These are phyloP conservation scores for Colletotrichum noveboracense DNA, from an alignment of 2,329 filamentous ascomycete genomes.

Conservation along the genomic window DNA sequence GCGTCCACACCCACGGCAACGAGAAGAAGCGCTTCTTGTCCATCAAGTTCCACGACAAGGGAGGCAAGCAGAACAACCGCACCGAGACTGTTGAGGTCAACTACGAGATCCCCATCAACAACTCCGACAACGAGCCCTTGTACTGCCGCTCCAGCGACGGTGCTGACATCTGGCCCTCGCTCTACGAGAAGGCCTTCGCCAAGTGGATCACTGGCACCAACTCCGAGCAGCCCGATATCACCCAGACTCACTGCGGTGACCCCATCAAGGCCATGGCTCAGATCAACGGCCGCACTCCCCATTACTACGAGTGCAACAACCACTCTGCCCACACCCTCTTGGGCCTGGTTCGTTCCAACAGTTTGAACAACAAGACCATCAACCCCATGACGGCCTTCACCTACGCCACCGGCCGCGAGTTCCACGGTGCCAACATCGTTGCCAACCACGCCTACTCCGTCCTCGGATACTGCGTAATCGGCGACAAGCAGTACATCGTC, in stretches of 20 bases:
- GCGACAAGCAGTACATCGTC: conserved; percentile 44
- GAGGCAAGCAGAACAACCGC: conserved; percentile 43
- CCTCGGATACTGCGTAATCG: conserved; percentile 40
- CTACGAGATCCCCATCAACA: conserved; percentile 49
- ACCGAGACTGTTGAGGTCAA: conserved; percentile 45
- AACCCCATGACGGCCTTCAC: conserved; percentile 47
- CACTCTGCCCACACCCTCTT: conserved; percentile 38
- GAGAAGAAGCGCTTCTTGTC: conserved; percentile 31
- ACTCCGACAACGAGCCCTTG: conserved; percentile 44
- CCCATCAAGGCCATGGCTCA: conserved; percentile 51
- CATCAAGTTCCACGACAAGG: conserved; percentile 49
- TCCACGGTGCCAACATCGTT: conserved; percentile 45
- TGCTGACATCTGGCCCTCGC: conserved; percentile 47
- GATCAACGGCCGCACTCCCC: conserved; percentile 42
- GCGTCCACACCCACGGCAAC: conserved; percentile 27
- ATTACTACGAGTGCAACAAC: conserved; percentile 38
- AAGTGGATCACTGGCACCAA: conserved; percentile 43
- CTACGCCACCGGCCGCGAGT: conserved; percentile 40
- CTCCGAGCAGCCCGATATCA: conserved; percentile 44
- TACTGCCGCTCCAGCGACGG: conserved; percentile 47
- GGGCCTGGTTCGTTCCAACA: conserved; percentile 42
- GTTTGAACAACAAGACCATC: conserved; percentile 48
- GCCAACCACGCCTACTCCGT: conserved; percentile 51
- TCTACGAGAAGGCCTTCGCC: conserved; percentile 54
- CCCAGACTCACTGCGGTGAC: conserved; percentile 44